phyloP scores from a whole-genome alignment of 148 eudicot genomes.

The Amaranthus hypochondriacus region DNA sequence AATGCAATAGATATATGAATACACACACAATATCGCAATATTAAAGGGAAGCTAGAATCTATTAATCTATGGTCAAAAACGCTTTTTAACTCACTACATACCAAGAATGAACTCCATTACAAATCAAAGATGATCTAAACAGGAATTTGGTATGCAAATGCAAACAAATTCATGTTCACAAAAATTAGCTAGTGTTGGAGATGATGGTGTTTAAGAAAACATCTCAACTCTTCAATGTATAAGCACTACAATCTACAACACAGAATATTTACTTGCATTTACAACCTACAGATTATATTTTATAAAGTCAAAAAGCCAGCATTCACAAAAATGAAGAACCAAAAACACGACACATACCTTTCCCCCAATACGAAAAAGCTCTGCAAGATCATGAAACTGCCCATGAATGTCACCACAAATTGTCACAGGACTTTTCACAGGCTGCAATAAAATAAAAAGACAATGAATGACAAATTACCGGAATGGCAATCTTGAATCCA shows the following conservation, averaged over 20 bases:
- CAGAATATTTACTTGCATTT: neutral
- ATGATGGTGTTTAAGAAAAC: too few relatives aligned
- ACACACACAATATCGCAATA: too few relatives aligned
- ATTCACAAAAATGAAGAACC: constrained; percentile 4
- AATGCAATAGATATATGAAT: neutral
- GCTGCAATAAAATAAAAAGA: constrained; percentile 42
- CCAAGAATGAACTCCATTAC: too few relatives aligned
- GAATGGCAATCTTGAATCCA: neutral
- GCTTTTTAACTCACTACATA: too few relatives aligned
- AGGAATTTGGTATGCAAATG: too few relatives aligned
- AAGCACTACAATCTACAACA: neutral
- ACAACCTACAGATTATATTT: neutral
- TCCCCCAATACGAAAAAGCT: constrained; percentile 94
- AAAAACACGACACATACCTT: constrained; percentile 41
- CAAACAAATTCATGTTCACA: too few relatives aligned
- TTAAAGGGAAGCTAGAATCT: too few relatives aligned
- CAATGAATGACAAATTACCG: neutral
- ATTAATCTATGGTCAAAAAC: too few relatives aligned
- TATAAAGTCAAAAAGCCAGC: neutral
- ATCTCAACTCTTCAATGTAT: neutral
- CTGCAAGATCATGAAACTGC: constrained; percentile 97
- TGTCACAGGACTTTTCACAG: constrained; percentile 95
- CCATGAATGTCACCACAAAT: constrained; percentile 99
- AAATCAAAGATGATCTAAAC: too few relatives aligned
- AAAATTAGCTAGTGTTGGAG: too few relatives aligned